A percentile compares a stretch with the other conserved stretches of the same genome.
Conservation (phyloP, 2,329 filamentous ascomycete species). For the Zymoseptoria crescenta region DNA sequence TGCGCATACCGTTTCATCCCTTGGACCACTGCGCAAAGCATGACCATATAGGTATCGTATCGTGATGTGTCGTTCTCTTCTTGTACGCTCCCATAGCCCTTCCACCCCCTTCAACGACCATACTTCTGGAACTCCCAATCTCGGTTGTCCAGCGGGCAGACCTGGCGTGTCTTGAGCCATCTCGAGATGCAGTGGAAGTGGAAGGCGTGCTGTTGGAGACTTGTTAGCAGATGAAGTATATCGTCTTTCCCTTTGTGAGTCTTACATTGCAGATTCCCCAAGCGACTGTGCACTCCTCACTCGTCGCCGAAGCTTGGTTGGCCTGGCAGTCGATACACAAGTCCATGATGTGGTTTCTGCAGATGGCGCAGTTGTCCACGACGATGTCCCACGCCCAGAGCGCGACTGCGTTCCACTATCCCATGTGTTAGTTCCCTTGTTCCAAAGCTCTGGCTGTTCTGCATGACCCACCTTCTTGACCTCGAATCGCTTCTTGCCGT, state of each 20-base stretch:
- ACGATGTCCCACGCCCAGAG: constrained; percentile 99
- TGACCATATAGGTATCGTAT: neutral
- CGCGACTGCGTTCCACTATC: constrained; percentile 93
- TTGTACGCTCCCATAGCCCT: neutral
- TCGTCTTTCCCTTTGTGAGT: constrained; percentile 16
- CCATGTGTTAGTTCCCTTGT: neutral
- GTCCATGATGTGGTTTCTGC: constrained; percentile 99
- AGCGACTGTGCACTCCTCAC: constrained; percentile 95
- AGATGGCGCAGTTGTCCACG: constrained; percentile 98
- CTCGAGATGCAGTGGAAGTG: constrained; percentile 99
- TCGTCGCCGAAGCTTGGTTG: constrained; percentile 94
- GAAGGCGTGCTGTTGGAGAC: constrained; percentile 72
- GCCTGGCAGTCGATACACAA: constrained; percentile 98
- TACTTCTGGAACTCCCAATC: constrained; percentile 99
- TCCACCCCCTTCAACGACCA: constrained; percentile 50
- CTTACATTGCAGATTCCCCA: constrained; percentile 99
- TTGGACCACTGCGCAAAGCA: neutral
- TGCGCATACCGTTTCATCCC: neutral
- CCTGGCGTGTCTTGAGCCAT: constrained; percentile 98
- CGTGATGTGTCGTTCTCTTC: neutral
- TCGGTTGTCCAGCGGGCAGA: constrained; percentile 93
- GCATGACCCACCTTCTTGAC: constrained; percentile 76
- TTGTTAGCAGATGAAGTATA: neutral
- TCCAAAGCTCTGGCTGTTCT: neutral
- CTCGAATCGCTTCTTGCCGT: constrained; percentile 91